Percentiles rank a stretch among this genome's conserved stretches.
These are phyloP conservation scores for Volvariella surrecta DNA, from an alignment of 1,284 basidiomycete genomes.

Conservation along the genomic window DNA sequence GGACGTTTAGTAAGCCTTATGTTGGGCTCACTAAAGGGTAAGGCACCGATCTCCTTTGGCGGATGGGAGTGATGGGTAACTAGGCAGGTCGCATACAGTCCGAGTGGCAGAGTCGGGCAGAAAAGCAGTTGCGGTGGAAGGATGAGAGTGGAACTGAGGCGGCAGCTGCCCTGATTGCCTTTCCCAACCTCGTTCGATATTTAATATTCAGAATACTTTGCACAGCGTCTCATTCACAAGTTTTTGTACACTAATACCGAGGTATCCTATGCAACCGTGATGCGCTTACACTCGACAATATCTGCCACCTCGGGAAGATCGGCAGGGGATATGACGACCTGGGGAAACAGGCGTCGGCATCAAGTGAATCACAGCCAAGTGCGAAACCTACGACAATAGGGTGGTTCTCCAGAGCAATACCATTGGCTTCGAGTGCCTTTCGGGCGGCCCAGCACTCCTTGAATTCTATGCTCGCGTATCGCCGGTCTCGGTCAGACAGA, in stretches of 20 bases:
- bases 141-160: too few species aligned
- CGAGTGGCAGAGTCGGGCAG: not conserved
- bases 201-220: too few species aligned
- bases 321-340: constrained; percentile 35
- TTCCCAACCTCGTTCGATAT: too few species aligned
- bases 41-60: constrained; percentile 15
- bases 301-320: constrained; percentile 44
- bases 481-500: constrained; percentile 25
- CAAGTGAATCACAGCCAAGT: too few species aligned
- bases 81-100: constrained; percentile 33
- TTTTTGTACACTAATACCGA: too few species aligned
- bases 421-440: constrained; percentile 34
- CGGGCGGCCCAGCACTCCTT: constrained; percentile 21
- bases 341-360: not conserved
- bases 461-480: constrained; percentile 47
- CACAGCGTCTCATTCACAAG: too few species aligned
- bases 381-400: not conserved
- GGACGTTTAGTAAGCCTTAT: constrained; percentile 18
- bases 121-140: not conserved
- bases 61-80: constrained; percentile 17
- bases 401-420: constrained; percentile 24
- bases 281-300: constrained; percentile 24
- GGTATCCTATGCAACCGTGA: too few species aligned
- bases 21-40: not conserved
- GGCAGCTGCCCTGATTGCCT: too few species aligned